Conservation (phyloP, 768 basidiomycete species). For the Lentinula lateritia region DNA sequence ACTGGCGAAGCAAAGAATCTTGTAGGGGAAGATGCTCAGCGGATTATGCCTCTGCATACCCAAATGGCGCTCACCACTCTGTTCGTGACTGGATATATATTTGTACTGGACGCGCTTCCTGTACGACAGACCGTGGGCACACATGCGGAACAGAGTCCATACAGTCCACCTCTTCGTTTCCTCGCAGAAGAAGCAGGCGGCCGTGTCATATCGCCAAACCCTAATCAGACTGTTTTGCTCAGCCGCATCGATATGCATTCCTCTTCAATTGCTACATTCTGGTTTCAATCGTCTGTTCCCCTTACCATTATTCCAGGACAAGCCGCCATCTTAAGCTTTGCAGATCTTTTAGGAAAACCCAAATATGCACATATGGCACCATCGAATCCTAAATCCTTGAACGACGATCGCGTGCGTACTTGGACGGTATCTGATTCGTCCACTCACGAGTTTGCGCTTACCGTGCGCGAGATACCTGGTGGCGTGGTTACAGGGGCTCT, state of each 20-base stretch:
- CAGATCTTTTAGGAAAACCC: slow-evolving; percentile 39
- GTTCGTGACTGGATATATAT: slow-evolving; percentile 43
- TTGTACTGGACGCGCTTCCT: slow-evolving; percentile 51
- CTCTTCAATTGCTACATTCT: slow-evolving; percentile 49
- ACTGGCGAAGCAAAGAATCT: slow-evolving; percentile 51
- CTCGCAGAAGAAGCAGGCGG: slow-evolving; percentile 42
- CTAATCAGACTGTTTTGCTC: slow-evolving; percentile 26
- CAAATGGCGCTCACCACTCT: slow-evolving; percentile 41
- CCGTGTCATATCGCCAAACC: slow-evolving; percentile 10
- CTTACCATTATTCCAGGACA: slow-evolving; percentile 42
- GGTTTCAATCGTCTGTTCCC: slow-evolving; percentile 30
- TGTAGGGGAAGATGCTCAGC: slow-evolving; percentile 40
- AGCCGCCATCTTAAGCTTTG: slow-evolving; percentile 50
- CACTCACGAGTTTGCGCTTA: slow-evolving; percentile 34
- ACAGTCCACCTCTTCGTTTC: slow-evolving; percentile 52
- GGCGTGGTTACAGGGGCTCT: slow-evolving; percentile 53
- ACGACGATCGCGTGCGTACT: slow-evolving; percentile 60
- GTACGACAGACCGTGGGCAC: slow-evolving; percentile 36
- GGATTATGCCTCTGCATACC: slow-evolving; percentile 47
- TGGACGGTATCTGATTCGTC: slow-evolving; percentile 50
- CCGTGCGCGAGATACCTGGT: slow-evolving; percentile 48
- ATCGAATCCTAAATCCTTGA: slow-evolving; percentile 35
- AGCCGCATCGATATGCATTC: slow-evolving; percentile 36
- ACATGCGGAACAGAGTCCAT: slow-evolving; percentile 34
- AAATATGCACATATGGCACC: slow-evolving; percentile 50